Conservation (phyloP, 352 stramenopile genomes). For the Ophiocytium majus region DNA sequence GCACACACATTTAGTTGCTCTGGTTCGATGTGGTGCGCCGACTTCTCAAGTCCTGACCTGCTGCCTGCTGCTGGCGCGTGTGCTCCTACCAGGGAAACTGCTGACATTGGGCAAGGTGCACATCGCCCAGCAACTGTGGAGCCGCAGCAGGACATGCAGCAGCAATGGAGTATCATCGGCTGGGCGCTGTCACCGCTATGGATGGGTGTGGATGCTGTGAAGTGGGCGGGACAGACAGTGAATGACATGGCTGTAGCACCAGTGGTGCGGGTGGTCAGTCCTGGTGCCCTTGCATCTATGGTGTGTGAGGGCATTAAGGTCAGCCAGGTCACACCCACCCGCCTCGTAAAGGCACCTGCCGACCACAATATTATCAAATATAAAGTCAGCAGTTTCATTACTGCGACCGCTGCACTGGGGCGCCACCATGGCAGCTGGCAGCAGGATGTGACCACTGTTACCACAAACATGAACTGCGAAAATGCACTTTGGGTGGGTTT, state of each 20-base stretch:
- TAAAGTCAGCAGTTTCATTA: not conserved
- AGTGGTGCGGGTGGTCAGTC: constrained; percentile 46
- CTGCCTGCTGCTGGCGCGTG: not conserved
- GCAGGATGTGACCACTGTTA: not conserved
- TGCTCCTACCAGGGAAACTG: not conserved
- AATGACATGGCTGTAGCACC: constrained; percentile 49
- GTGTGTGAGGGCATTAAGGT: constrained; percentile 41
- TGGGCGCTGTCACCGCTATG: constrained; percentile 47
- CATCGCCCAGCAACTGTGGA: not conserved
- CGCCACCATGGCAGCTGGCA: not conserved
- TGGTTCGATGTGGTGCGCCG: not conserved
- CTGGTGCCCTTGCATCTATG: constrained; percentile 23
- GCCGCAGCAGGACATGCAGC: not conserved
- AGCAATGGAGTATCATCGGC: constrained; percentile 15
- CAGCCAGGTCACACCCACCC: not conserved
- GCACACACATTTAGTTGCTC: not conserved
- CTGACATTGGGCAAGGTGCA: not conserved
- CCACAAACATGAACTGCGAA: not conserved
- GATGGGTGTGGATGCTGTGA: constrained; percentile 47
- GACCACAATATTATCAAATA: too few relatives aligned
- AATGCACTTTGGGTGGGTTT: not conserved
- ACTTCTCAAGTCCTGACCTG: not conserved
- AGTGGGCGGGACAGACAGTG: constrained; percentile 51
- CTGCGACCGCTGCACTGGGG: not conserved
- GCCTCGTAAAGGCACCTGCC: too few relatives aligned